Evolutionary conservation across 805 yeast genomes (phyloP).

Genomic region (Ogataea paradorogensis): DNA sequence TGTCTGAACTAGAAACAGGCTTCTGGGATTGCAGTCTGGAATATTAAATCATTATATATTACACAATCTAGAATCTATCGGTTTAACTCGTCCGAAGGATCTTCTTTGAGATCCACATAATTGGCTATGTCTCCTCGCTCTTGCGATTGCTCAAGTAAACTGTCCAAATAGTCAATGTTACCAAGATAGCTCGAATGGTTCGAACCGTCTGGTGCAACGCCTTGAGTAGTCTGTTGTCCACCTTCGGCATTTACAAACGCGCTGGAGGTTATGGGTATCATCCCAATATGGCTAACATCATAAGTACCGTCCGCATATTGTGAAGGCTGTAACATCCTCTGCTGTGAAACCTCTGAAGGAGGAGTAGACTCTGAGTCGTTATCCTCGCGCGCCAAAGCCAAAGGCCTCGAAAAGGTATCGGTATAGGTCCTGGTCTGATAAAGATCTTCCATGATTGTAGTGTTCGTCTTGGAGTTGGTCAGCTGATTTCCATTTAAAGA

Average conservation of each 20-base stretch:
- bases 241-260: neutral
- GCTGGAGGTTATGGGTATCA: constrained; percentile 5
- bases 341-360: constrained; percentile 6
- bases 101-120: constrained; percentile 1
- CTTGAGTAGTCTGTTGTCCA: neutral
- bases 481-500: constrained; percentile 26
- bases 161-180: constrained; percentile 12
- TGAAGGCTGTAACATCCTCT: neutral
- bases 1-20: constrained; percentile 55
- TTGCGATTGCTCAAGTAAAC: constrained; percentile 5
- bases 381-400: constrained; percentile 1
- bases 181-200: constrained; percentile 8
- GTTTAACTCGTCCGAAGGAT: neutral
- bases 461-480: constrained; percentile 32
- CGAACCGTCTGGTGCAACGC: neutral
- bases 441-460: constrained; percentile 34
- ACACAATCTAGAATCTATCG: neutral
- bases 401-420: constrained; percentile 8
- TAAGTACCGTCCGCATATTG: neutral
- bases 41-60: constrained; percentile 2
- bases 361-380: constrained; percentile 8
- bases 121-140: constrained; percentile 1
- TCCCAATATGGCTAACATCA: constrained; percentile 7
- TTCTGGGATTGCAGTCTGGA: constrained; percentile 58
- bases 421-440: constrained; percentile 33